phyloP scores from a whole-genome alignment of 306 rosid species.

The Corylus heterophylla region DNA sequence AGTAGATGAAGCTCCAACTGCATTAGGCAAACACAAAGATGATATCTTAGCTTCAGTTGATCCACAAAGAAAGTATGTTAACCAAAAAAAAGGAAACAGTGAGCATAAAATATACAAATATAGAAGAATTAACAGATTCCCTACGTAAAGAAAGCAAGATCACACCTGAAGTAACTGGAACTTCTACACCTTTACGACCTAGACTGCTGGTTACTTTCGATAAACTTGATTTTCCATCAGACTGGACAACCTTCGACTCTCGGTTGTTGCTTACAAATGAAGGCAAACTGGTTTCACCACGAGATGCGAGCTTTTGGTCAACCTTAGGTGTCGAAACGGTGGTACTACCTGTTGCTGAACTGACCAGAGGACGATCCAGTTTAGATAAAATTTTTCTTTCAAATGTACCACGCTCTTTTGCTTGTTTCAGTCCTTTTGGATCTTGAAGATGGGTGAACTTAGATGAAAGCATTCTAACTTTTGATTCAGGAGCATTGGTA shows the following conservation, averaged over 20 bases:
- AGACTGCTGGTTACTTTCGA: slow-evolving; percentile 52
- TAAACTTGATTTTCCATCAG: slow-evolving; percentile 54
- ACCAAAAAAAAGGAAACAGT: background rate
- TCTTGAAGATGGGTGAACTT: slow-evolving; percentile 51
- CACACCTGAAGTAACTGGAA: slow-evolving; percentile 63
- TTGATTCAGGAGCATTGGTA: slow-evolving; percentile 53
- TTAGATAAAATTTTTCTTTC: slow-evolving; percentile 63
- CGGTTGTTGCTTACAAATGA: slow-evolving; percentile 44
- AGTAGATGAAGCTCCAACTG: slow-evolving; percentile 39
- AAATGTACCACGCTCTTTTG: slow-evolving; percentile 56
- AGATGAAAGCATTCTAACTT: slow-evolving; percentile 64
- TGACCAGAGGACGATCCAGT: slow-evolving; percentile 53
- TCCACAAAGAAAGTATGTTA: slow-evolving; percentile 19
- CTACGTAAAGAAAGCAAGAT: slow-evolving; percentile 18
- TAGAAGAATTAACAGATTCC: slow-evolving; percentile 9
- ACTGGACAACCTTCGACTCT: slow-evolving; percentile 52
- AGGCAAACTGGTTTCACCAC: slow-evolving; percentile 54
- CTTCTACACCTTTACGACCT: slow-evolving; percentile 49
- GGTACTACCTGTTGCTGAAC: slow-evolving; percentile 51
- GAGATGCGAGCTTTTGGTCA: slow-evolving; percentile 59
- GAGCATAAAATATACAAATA: slow-evolving; percentile 20
- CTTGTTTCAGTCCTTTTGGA: slow-evolving; percentile 57
- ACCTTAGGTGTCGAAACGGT: slow-evolving; percentile 51
- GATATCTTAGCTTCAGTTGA: slow-evolving; percentile 12
- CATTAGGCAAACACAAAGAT: slow-evolving; percentile 20